Evolutionary conservation across 2,329 filamentous ascomycete species (phyloP).

Genomic region (Fusarium sp.): DNA sequence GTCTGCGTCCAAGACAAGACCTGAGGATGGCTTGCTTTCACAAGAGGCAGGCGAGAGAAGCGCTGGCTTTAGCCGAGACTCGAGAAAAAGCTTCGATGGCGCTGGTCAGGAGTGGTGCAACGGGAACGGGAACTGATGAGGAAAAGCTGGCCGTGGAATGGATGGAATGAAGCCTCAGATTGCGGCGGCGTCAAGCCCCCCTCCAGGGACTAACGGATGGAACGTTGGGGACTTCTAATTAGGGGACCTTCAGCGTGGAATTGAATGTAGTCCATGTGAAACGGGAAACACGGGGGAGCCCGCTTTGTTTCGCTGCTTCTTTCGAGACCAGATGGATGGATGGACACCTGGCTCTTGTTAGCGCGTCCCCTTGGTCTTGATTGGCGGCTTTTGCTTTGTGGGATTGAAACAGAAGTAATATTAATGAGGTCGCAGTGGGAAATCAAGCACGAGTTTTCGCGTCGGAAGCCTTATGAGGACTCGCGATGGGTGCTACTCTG

Average conservation of each 20-base stretch:
- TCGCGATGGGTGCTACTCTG: not conserved
- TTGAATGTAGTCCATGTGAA: constrained; percentile 14
- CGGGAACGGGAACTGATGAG: not conserved
- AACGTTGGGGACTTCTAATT: constrained; percentile 24
- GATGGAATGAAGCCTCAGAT: not conserved
- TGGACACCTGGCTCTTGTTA: constrained; percentile 13
- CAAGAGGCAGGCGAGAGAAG: not conserved
- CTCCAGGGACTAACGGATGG: constrained; percentile 2
- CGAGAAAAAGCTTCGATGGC: not conserved
- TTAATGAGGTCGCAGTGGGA: constrained; percentile 4
- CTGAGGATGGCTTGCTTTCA: not conserved
- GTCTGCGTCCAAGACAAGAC: not conserved
- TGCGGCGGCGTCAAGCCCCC: constrained; percentile 12
- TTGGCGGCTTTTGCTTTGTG: constrained; percentile 10
- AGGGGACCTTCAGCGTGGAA: constrained; percentile 9
- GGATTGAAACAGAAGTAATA: constrained; percentile 30
- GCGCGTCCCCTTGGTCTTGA: constrained; percentile 5
- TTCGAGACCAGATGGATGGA: constrained; percentile 11
- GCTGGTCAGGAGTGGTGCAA: not conserved
- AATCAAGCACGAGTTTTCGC: not conserved
- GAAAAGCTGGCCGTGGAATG: not conserved
- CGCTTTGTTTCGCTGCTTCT: constrained; percentile 23
- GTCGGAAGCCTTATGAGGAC: not conserved
- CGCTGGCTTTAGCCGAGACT: constrained; percentile 12
- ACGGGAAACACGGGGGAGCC: constrained; percentile 34